Evolutionary conservation across 495 filamentous ascomycete species (phyloP).

Genomic region (Podospora pseudoanserina): DNA sequence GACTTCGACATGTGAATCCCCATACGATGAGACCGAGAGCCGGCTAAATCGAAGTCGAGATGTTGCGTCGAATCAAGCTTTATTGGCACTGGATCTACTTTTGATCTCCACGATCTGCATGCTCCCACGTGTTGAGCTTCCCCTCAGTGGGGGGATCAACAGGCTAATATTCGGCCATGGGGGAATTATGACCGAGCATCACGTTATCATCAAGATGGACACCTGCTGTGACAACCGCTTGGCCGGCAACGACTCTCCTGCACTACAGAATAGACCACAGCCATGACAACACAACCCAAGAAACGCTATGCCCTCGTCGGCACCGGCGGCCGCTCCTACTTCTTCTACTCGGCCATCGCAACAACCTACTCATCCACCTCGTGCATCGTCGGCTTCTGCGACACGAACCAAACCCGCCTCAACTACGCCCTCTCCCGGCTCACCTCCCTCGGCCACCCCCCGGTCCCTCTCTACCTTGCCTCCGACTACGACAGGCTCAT

Average conservation of each 20-base stretch:
- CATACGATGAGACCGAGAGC: no score
- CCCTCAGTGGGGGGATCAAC: not conserved
- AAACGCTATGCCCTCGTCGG: conserved; percentile 46
- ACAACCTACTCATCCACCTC: conserved; percentile 46
- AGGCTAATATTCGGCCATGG: conserved; percentile 19
- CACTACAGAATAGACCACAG: conserved; percentile 1
- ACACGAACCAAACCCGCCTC: conserved; percentile 48
- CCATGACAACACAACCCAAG: conserved; percentile 14
- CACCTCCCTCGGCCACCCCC: conserved; percentile 30
- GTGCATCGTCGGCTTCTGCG: conserved; percentile 48
- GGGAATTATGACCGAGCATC: conserved; percentile 17
- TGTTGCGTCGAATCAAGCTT: not conserved
- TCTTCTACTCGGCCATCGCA: conserved; percentile 56
- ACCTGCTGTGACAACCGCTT: no score
- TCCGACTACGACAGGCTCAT: conserved; percentile 54
- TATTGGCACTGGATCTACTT: not conserved
- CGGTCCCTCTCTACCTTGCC: conserved; percentile 49
- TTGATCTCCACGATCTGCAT: not conserved
- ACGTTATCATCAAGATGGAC: no score
- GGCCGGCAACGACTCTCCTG: not conserved
- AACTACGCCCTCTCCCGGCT: conserved; percentile 41
- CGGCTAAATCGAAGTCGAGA: no score
- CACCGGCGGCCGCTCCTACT: conserved; percentile 43
- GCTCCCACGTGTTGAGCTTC: not conserved
- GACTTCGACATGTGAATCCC: no score